Evolutionary conservation across 2,329 filamentous ascomycete species (phyloP).

Genomic region (Fusarium verrucosum): DNA sequence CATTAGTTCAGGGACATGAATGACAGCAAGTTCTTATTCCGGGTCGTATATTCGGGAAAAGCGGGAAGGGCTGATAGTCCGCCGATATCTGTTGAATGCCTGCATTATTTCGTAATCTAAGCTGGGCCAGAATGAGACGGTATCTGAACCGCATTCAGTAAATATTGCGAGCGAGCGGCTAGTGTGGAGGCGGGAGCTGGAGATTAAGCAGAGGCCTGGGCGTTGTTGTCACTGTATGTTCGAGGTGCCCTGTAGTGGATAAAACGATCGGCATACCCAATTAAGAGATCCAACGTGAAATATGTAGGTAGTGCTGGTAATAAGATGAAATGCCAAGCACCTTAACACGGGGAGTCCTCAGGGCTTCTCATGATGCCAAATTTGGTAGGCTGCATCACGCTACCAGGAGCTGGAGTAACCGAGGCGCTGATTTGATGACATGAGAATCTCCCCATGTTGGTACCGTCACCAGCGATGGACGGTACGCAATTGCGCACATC

Average conservation of each 20-base stretch:
- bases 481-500: background rate
- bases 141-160: constrained; percentile 9
- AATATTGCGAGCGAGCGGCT: background rate
- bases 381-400: constrained; percentile 41
- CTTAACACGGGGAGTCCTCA: constrained; percentile 7
- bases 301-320: background rate
- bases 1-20: background rate
- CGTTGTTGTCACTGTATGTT: constrained; percentile 1
- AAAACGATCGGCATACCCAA: constrained; percentile 9
- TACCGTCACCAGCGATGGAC: constrained; percentile 22
- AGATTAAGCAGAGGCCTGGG: constrained; percentile 1
- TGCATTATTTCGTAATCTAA: background rate
- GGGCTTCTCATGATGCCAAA: constrained; percentile 31
- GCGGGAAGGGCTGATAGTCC: background rate
- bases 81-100: background rate
- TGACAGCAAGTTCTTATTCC: background rate
- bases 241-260: background rate
- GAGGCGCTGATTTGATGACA: constrained; percentile 26
- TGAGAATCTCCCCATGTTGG: constrained; percentile 25
- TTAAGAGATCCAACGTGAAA: constrained; percentile 7
- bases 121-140: background rate
- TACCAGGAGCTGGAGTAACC: constrained; percentile 37
- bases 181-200: background rate
- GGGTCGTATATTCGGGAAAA: constrained; percentile 1
- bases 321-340: constrained; percentile 6